These are phyloP conservation scores for Mucor lusitanicus DNA, from an alignment of 371 early-diverging fungal genomes.

Conservation along the genomic window DNA sequence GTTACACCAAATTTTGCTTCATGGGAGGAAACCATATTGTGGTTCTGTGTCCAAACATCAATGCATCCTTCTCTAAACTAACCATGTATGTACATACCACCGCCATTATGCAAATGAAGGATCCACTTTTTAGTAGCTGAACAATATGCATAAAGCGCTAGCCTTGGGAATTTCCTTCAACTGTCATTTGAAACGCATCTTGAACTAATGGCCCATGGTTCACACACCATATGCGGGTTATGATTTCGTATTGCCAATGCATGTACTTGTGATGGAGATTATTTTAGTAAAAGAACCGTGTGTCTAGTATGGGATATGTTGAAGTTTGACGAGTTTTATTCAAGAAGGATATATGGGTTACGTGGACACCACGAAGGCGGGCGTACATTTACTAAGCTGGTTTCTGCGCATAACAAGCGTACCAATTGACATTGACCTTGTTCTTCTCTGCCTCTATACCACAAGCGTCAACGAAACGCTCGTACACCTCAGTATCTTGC, in stretches of 20 bases:
- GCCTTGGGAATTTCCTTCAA: background rate
- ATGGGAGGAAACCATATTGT: background rate
- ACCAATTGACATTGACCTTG: slow-evolving; percentile 6
- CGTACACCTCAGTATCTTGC: slow-evolving; percentile 14
- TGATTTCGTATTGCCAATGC: background rate
- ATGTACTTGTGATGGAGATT: too few relatives aligned
- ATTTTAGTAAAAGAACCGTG: too few relatives aligned
- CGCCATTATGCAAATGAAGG: background rate
- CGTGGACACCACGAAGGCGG: background rate
- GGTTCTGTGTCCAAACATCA: background rate
- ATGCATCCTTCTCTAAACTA: background rate
- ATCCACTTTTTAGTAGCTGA: background rate
- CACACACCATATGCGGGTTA: too few relatives aligned
- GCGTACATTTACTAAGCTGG: background rate
- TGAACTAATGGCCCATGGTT: too few relatives aligned
- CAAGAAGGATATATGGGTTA: background rate
- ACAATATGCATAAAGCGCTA: background rate
- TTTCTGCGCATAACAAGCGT: slow-evolving; percentile 17
- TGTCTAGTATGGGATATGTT: too few relatives aligned
- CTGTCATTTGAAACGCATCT: background rate
- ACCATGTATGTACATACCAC: background rate
- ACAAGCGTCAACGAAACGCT: background rate
- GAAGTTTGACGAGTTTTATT: too few relatives aligned
- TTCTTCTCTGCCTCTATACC: slow-evolving; percentile 2
- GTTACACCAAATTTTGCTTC: background rate